These are phyloP conservation scores for Scleroderma bovista DNA, from an alignment of 768 basidiomycete species.

Conservation along the genomic window DNA sequence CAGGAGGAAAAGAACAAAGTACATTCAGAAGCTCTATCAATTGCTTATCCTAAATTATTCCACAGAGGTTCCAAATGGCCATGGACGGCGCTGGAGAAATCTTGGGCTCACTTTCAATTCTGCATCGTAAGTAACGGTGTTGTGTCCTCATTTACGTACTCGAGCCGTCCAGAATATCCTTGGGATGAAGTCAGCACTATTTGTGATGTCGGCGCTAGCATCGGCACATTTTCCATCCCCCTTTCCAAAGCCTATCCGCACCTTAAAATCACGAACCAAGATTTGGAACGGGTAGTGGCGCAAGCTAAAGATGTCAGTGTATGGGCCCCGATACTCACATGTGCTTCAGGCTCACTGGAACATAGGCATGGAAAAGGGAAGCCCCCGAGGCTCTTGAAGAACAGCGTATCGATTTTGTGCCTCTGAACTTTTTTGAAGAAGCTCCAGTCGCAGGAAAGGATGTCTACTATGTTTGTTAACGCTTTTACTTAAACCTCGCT, in stretches of 20 bases:
- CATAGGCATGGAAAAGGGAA: not conserved
- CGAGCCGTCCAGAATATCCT: conserved; percentile 7
- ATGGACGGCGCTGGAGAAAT: conserved; percentile 17
- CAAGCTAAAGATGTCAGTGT: conserved; percentile 2
- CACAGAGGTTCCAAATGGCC: conserved; percentile 19
- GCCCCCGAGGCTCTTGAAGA: not conserved
- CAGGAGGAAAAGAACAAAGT: not conserved
- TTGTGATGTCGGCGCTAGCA: not conserved
- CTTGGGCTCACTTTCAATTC: conserved; percentile 19
- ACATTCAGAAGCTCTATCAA: not conserved
- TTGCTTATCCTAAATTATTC: not conserved
- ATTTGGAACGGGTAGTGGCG: not conserved
- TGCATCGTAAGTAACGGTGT: not conserved
- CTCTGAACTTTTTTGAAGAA: not conserved
- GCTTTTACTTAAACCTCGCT: not conserved
- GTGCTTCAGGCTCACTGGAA: not conserved
- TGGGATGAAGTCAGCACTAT: not conserved
- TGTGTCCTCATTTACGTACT: not conserved
- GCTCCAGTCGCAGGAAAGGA: conserved; percentile 11
- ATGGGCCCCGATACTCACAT: not conserved
- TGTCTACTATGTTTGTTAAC: conserved; percentile 26
- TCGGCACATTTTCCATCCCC: not conserved
- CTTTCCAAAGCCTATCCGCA: not conserved
- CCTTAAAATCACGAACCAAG: not conserved
- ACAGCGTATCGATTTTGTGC: not conserved